Evolutionary conservation across 192 early-diverging fungal genomes (phyloP), one percentile per base, ranked within the genome.

Genomic region (Backusella macrospora): DNA sequence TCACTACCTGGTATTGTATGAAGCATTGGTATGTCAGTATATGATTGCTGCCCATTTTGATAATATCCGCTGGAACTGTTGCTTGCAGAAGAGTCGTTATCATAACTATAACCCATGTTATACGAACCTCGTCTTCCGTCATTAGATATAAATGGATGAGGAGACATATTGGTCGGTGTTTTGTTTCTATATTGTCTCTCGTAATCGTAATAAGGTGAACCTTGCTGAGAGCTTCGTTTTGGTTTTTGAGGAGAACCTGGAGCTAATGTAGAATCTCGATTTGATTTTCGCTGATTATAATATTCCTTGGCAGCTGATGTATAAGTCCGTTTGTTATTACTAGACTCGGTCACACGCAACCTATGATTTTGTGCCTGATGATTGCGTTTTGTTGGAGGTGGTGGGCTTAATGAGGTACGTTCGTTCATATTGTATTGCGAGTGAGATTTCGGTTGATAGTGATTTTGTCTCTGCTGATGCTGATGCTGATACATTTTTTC

Each of bases 251-350:
- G 63, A 18, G 34, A 9, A 39, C 15, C 14, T 15, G 37, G 38
- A 15, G 16, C 39, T 39, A 66, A 66, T 66, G 65, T n/a, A 26
- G 65, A 66, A 66, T 66, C 65, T 18, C 40, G n/a, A 21, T 16
- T 42, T 18, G n/a, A 8, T 21, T 39, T 66, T 66, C 65, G 16
- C 40, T 66, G 37, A 42, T 66, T 38, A 16, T 66, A 40, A 42
- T 66, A 59, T 26, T 59, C 23, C 52, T 59, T 59, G 52, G 62
- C 62, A 38, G 62, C 38, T n/a, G 62, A 29, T 64, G 62, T 59
- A 38, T 38, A 38, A 64, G 12, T 38, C 14, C 10, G 65, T 23
- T 66, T 38, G 13, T 52, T 52, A 21, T 52, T 52, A 43, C 43
- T 66, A 40, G 65, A 66, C 43, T 59, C 52, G 21, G 65, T 39